Evolutionary conservation across 345 rosid species (phyloP), one percentile per base, ranked within the genome.

Genomic region (Firmiana major): DNA sequence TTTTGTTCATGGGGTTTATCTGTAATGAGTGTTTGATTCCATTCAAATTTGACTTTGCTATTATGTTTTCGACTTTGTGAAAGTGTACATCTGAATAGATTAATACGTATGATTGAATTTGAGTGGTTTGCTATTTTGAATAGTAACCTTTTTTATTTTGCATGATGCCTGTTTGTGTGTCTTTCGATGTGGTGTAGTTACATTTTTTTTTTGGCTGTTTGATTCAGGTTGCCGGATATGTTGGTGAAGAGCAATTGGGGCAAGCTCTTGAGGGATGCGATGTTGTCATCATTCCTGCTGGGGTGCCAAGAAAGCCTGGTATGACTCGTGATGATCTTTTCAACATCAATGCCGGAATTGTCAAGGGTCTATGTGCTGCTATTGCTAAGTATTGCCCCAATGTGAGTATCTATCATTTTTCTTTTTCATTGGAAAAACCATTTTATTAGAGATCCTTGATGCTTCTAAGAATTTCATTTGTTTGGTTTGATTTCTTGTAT

Each of bases 311-410:
- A 77, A 94, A 92, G 84, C 97, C 98, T 1, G 98, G 97, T 9
- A 94, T 94, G 97, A 92, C 94, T 22, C 93, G 96, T 51, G 98
- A 94, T 77, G 98, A 92, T 87, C 93, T 94, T 77, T 94, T 94
- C 74, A 92, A 94, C 83, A 94, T 94, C 58, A 94, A 94, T 83
- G 96, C 97, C 46, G 98, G 98, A 63, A 92, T 92, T 78, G 96
- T 92, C 38, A 92, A 89, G 86, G 81, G 83, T 26, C 86, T 94
- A 2, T 88, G 93, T 65, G n/a, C 78, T 69, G 94, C 96, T 26
- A 92, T 92, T 57, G 86, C 98, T 19, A 91, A 91, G 80, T 86
- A 91, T 80, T 92, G 97, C 84, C 98, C 98, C 0, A 75, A 87
- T 76, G 96, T 94, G 79, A 87, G 88, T 90, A 24, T 51, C 21